Conservation (phyloP, 2,329 filamentous ascomycete species). For the Nothophoma quercina region DNA sequence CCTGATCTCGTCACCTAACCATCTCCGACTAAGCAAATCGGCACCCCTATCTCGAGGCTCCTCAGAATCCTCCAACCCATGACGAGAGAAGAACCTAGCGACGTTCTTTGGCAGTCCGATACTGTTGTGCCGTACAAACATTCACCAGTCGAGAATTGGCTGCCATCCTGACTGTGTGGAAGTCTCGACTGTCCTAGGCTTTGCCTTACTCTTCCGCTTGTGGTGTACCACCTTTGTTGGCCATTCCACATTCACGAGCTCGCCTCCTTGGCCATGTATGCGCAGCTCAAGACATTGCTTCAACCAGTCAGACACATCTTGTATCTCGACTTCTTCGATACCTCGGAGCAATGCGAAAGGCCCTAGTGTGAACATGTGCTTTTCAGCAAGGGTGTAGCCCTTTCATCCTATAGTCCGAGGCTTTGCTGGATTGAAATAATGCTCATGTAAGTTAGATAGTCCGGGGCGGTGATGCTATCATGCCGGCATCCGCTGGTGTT, state of each 20-base stretch:
- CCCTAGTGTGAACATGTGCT: not conserved
- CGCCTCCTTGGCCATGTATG: not conserved
- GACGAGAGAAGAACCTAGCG: not conserved
- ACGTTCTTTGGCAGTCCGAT: not conserved
- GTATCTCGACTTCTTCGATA: not conserved
- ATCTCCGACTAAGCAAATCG: too few relatives aligned
- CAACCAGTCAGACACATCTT: not conserved
- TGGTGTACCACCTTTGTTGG: not conserved
- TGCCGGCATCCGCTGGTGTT: too few relatives aligned
- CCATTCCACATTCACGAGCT: not conserved
- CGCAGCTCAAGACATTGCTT: not conserved
- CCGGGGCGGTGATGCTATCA: too few relatives aligned
- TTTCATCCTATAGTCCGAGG: too few relatives aligned
- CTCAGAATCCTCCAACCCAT: too few relatives aligned
- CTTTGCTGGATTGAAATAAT: too few relatives aligned
- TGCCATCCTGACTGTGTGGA: not conserved
- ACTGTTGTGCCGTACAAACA: not conserved
- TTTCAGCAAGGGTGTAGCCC: too few relatives aligned
- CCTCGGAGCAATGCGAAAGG: not conserved
- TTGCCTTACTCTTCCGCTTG: not conserved
- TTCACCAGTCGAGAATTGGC: not conserved
- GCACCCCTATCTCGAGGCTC: not conserved
- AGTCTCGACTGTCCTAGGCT: too few relatives aligned
- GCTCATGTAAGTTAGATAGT: too few relatives aligned
- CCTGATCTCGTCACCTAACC: too few relatives aligned